Conservation (phyloP, 2,329 filamentous ascomycete genomes). For the Cladosporium cucumerinum region DNA sequence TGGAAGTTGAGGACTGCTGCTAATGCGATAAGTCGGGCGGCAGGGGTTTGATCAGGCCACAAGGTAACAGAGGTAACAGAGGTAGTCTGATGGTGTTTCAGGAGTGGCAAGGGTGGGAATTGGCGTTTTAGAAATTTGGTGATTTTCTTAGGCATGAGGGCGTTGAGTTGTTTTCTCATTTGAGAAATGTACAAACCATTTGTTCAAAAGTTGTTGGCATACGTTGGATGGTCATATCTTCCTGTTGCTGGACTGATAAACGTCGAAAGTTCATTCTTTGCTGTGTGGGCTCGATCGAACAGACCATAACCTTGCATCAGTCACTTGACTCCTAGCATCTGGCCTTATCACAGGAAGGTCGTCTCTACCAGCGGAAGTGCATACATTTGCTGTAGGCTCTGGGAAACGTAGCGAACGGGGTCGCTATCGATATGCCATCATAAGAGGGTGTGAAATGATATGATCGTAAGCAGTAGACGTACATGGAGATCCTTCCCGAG, state of each 20-base stretch:
- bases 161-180: not conserved
- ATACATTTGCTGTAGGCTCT: not conserved
- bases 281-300: not conserved
- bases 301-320: not conserved
- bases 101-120: not conserved
- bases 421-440: not conserved
- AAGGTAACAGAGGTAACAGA: not conserved
- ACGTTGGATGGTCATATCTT: not conserved
- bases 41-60: not conserved
- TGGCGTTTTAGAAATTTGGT: not conserved
- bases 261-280: not conserved
- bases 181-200: not conserved
- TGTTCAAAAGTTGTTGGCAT: not conserved
- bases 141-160: not conserved
- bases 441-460: not conserved
- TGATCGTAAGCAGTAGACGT: not conserved
- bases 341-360: not conserved
- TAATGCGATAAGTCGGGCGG: not conserved
- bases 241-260: not conserved
- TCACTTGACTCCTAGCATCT: not conserved
- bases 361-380: not conserved
- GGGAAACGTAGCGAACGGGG: not conserved
- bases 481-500: not conserved
- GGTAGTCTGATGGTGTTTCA: not conserved
- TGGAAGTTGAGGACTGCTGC: not conserved